Conservation (phyloP, 1,284 basidiomycete species). For the Fistulinella cinereoalba region DNA sequence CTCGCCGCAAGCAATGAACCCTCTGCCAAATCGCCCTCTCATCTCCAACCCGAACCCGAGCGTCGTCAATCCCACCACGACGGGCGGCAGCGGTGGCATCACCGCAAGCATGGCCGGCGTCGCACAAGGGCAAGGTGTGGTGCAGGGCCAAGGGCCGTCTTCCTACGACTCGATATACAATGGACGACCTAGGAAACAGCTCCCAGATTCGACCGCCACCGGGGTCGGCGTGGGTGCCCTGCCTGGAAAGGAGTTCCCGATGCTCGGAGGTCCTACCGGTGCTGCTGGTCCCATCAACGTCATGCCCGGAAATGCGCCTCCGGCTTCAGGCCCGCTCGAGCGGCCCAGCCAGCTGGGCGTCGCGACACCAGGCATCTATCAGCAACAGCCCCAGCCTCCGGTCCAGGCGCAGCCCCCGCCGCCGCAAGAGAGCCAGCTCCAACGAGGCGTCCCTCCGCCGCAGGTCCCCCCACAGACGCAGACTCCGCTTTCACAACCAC, state of each 20-base stretch:
- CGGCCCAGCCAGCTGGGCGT: constrained; percentile 46
- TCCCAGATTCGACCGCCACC: constrained; percentile 53
- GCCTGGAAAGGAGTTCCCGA: constrained; percentile 63
- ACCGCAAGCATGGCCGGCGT: constrained; percentile 10
- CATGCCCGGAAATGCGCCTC: constrained; percentile 48
- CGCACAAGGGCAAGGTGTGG: constrained; percentile 15
- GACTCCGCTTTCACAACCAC: constrained; percentile 34
- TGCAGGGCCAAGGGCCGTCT: constrained; percentile 35
- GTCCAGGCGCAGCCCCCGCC: constrained; percentile 19
- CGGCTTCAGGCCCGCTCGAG: constrained; percentile 47
- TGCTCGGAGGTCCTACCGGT: constrained; percentile 48
- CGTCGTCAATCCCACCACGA: constrained; percentile 17
- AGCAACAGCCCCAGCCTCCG: constrained; percentile 36
- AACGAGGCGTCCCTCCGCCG: constrained; percentile 12
- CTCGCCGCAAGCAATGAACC: constrained; percentile 95
- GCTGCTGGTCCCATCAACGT: constrained; percentile 37
- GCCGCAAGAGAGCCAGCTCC: constrained; percentile 24
- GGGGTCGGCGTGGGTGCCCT: neutral
- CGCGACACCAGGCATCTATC: constrained; percentile 41
- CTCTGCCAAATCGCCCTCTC: constrained; percentile 82
- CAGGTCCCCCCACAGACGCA: constrained; percentile 26
- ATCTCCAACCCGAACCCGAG: constrained; percentile 59
- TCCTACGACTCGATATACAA: constrained; percentile 74
- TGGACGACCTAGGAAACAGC: constrained; percentile 71
- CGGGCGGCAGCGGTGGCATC: constrained; percentile 14